phyloP scores from a whole-genome alignment of 371 early-diverging fungal genomes.

The Mortierella sp. region DNA sequence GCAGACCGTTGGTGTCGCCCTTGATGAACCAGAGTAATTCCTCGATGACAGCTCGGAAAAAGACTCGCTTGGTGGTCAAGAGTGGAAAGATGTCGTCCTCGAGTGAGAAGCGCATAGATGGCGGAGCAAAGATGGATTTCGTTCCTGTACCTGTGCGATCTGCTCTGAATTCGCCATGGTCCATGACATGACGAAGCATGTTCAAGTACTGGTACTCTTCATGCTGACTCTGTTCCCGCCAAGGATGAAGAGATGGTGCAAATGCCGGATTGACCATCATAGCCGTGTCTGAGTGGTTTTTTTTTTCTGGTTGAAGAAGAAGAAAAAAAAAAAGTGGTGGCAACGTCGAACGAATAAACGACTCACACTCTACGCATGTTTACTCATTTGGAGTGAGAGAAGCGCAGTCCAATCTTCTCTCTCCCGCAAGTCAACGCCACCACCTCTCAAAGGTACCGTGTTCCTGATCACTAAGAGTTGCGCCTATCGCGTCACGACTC shows the following conservation, averaged over 20 bases:
- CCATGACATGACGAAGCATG: conserved; percentile 84
- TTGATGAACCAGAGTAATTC: conserved; percentile 98
- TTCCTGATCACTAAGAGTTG: too few species aligned
- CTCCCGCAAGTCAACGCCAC: too few species aligned
- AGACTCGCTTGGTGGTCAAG: conserved; percentile 97
- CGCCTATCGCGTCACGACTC: too few species aligned
- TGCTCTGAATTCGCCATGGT: conserved; percentile 79
- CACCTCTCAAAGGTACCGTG: too few species aligned
- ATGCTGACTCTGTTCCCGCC: conserved; percentile 50
- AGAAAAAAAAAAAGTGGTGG: conserved; percentile 2
- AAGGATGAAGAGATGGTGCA: conserved; percentile 46
- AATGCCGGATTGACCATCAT: conserved; percentile 31
- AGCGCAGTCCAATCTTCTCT: too few species aligned
- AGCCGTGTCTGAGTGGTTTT: too few species aligned
- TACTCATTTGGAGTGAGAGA: too few species aligned
- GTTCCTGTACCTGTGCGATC: conserved; percentile 99
- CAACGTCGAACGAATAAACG: too few species aligned
- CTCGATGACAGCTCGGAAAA: conserved; percentile 92
- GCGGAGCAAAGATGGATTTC: conserved; percentile 92
- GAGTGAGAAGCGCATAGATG: conserved; percentile 91
- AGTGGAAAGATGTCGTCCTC: conserved; percentile 87
- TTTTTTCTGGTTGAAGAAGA: neutral
- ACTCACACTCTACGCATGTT: too few species aligned
- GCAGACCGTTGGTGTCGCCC: conserved; percentile 91
- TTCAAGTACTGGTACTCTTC: conserved; percentile 95